phyloP scores from a whole-genome alignment of 192 early-diverging fungal genomes.

The Pilaira anomala region DNA sequence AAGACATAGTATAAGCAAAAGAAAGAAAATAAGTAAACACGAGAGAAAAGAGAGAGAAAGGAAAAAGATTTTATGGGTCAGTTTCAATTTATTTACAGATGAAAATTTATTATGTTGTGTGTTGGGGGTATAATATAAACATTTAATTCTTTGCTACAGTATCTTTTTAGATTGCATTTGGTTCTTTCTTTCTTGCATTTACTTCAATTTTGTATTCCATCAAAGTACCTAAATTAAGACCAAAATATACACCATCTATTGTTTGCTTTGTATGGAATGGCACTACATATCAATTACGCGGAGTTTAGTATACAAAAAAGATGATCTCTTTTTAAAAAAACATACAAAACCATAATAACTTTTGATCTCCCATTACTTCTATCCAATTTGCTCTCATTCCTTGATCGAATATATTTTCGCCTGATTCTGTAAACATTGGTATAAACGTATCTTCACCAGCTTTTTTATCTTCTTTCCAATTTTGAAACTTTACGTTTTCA shows the following conservation, averaged over 20 bases:
- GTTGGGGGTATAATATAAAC: too few species aligned
- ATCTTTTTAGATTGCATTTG: neutral
- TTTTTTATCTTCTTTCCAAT: constrained; percentile 12
- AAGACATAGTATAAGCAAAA: too few species aligned
- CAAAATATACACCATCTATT: constrained; percentile 12
- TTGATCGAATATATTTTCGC: constrained; percentile 44
- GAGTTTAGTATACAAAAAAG: too few species aligned
- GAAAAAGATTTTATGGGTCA: too few species aligned
- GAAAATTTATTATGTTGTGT: too few species aligned
- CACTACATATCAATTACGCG: too few species aligned
- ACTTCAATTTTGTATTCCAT: neutral
- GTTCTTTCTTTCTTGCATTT: neutral
- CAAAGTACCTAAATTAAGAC: neutral
- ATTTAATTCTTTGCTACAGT: too few species aligned
- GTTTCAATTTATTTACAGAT: too few species aligned
- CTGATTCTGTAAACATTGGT: constrained; percentile 26
- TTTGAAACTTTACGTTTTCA: constrained; percentile 19
- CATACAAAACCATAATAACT: constrained; percentile 53
- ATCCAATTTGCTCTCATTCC: constrained; percentile 46
- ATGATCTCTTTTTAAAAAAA: neutral
- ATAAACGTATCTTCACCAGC: constrained; percentile 5
- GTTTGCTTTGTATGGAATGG: neutral
- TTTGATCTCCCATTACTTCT: constrained; percentile 45
- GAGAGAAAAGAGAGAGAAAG: too few species aligned
- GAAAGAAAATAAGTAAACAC: too few species aligned